Evolutionary conservation across 1,284 basidiomycete species (phyloP), one percentile per base, ranked within the genome.

Genomic region (Cutaneotrichosporon dermatis): DNA sequence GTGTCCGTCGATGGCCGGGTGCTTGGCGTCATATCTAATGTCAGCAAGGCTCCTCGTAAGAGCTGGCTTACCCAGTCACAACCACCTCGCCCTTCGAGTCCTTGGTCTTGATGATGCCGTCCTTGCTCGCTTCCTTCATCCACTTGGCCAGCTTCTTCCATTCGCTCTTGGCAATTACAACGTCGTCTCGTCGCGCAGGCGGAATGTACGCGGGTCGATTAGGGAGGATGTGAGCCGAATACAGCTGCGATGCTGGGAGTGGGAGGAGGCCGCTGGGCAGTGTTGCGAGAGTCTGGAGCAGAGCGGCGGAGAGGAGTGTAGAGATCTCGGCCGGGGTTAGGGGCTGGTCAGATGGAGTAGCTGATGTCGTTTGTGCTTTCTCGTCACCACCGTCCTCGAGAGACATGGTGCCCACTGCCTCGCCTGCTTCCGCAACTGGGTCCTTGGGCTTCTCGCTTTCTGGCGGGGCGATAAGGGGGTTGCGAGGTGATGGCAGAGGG

Each of bases 81-180:
- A 67, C 65, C 3, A 71, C 66, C 42, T 76, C 89, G 0, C 85
- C 83, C 62, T 87, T 86, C 12, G 81, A 80, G 51, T 89, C 83
- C 71, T 94, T 95, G 34, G 88, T 79, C 15, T 84, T 84, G 36
- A 94, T 66, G 13, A 93, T 71, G 0, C 83, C 83, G 5, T 85
- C 83, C 72, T 92, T 92, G 61, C 88, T 86, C 4, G 82, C 80
- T 15, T 82, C 71, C 71, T 90, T 92, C 69, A 94, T 82, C 78
- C 93, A 91, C 1, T 85, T 81, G 2, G 86, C 83, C 15, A 93
- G 82, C 45, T 89, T 90, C 76, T 92, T 94, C 80, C 87, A 83
- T 7, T 83, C 82, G 3, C 67, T 70, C 35, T 73, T 73, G 11
- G 52, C 69, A 40, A 78, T 76, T 7, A 76, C 73, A 4, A 74